Evolutionary conservation across 441 rosid genomes (phyloP).

Genomic region (Erodium texanum): DNA sequence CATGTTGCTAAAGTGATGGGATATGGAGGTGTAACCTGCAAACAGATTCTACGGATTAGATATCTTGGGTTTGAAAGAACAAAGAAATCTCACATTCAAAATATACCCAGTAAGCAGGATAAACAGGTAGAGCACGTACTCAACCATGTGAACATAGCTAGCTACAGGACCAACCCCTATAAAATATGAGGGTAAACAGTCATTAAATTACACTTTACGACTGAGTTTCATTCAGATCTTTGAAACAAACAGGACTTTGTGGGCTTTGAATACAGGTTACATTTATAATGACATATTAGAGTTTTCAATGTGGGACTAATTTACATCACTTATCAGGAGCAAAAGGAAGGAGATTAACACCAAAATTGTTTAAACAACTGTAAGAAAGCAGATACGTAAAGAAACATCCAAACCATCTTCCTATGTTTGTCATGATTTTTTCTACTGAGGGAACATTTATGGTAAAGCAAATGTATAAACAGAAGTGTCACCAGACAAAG

Average conservation of each 20-base stretch:
- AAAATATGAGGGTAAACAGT: not conserved
- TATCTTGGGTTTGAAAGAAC: conserved; percentile 7
- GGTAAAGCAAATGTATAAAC: not conserved
- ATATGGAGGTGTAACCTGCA: conserved; percentile 74
- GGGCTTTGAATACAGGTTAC: not conserved
- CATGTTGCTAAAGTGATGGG: conserved; percentile 53
- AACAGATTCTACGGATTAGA: conserved; percentile 26
- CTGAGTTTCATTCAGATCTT: not conserved
- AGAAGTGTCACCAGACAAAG: not conserved
- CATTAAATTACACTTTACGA: not conserved
- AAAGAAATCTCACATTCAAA: conserved; percentile 2
- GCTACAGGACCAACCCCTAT: not conserved
- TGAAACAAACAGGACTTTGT: not conserved
- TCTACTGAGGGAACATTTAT: not conserved
- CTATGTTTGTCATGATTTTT: not conserved
- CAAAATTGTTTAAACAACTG: not conserved
- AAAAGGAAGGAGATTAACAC: not conserved
- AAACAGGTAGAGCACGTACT: not conserved
- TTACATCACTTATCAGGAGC: not conserved
- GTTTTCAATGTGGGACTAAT: not conserved
- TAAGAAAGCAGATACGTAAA: not conserved
- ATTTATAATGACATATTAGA: not conserved
- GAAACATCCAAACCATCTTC: not conserved
- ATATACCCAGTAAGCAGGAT: not conserved
- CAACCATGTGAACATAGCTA: not conserved